phyloP scores from a whole-genome alignment of 306 rosid species.

The Lotus japonicus region DNA sequence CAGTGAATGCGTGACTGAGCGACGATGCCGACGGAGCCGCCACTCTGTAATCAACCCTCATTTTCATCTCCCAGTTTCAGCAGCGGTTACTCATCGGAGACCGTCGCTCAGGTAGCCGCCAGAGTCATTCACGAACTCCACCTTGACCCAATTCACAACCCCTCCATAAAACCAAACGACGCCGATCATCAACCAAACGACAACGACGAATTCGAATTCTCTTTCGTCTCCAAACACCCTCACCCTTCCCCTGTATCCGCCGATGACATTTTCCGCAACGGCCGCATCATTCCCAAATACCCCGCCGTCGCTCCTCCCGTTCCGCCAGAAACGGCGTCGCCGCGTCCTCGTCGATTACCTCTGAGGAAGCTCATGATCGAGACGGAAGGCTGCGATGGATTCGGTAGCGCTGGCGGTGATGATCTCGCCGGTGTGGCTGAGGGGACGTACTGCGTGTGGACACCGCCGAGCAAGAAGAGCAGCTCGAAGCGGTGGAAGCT shows the following conservation, averaged over 20 bases:
- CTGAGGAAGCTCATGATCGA: conserved; percentile 64
- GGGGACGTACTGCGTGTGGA: conserved; percentile 70
- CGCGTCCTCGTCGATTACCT: conserved; percentile 42
- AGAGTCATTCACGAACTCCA: conserved; percentile 54
- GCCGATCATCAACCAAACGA: neutral
- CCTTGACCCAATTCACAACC: neutral
- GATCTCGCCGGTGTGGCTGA: conserved; percentile 40
- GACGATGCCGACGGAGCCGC: conserved; percentile 33
- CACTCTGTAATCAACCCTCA: neutral
- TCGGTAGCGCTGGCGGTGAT: no score
- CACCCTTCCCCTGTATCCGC: conserved; percentile 56
- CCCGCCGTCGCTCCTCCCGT: conserved; percentile 52
- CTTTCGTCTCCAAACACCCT: conserved; percentile 32
- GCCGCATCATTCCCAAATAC: conserved; percentile 64
- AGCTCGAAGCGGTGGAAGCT: conserved; percentile 77
- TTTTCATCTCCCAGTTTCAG: conserved; percentile 69
- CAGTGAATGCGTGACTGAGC: neutral
- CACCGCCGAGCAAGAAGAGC: conserved; percentile 47
- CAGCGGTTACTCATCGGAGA: conserved; percentile 51
- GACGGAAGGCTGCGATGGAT: conserved; percentile 1
- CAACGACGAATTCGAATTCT: conserved; percentile 56
- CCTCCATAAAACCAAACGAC: neutral
- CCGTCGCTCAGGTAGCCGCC: conserved; percentile 66
- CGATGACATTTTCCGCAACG: conserved; percentile 76
- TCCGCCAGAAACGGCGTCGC: neutral